Evolutionary conservation across 2,329 filamentous ascomycete genomes (phyloP), one percentile per base, ranked within the genome.

Genomic region (Fusarium palustre): DNA sequence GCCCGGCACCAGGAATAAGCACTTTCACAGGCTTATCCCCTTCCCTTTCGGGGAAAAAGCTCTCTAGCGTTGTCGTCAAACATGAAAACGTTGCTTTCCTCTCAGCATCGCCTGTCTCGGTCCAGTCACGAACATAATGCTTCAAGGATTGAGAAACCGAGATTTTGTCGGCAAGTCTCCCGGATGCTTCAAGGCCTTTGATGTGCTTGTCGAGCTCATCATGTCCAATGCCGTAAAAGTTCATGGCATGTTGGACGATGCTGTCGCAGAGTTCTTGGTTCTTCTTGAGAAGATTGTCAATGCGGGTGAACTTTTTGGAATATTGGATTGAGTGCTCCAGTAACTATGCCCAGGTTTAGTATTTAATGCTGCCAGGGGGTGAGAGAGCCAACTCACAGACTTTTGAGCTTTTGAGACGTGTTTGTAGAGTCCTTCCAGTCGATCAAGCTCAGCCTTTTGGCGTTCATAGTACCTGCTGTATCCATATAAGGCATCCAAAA

Each of bases 291-390:
- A 84, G 77, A 24, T 78, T 61, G 13, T 85, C 81, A 12, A 83
- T 76, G 1, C 76, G 76, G 16, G 79, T 75, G 20, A 88, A 81
- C 66, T 86, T 88, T 60, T 86, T 83, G 3, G 85, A 84, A 70
- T 88, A 91, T 47, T 86, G 81, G 41, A 89, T 75, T 3, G 83
- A 78, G n/a, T 85, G 83, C 65, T 89, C 86, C 3, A 91, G 82
- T 3, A 86, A 25, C 82, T 85, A 39, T 2, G 5, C 4, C 1
- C 1, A 20, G 12, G 11, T 38, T 47, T 16, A 59, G 49, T 48
- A 12, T 22, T 7, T 1, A 0, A 15, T n/a, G 3, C 0, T 1
- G 2, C 13, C 5, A 7, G 3, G 8, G 9, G 10, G 0, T 3
- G 12, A 7, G 2, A 7, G 2, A 1, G 1, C 6, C 10, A 7